phyloP scores from a whole-genome alignment of 2,329 filamentous ascomycete species.

The Leptographium lundbergii region DNA sequence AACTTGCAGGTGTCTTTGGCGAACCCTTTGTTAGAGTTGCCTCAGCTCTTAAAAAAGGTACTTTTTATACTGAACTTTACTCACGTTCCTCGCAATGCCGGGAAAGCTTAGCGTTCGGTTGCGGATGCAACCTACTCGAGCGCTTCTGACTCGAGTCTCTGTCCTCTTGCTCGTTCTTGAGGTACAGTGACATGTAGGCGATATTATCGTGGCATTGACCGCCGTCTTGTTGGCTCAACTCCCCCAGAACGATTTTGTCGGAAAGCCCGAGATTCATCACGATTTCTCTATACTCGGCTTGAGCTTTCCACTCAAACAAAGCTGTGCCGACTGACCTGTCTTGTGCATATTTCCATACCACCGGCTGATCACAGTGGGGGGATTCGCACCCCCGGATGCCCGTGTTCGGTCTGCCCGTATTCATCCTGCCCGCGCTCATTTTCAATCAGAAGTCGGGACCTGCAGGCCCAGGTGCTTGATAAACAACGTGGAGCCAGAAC shows the following conservation, averaged over 20 bases:
- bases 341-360: not conserved
- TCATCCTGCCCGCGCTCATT: not conserved
- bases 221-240: not conserved
- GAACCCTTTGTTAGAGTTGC: not conserved
- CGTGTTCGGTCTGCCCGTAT: not conserved
- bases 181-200: not conserved
- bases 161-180: not conserved
- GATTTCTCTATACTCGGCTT: not conserved
- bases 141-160: not conserved
- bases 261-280: not conserved
- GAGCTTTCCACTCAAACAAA: not conserved
- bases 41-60: too few species aligned
- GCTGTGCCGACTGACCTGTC: not conserved
- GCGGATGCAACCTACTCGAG: too few species aligned
- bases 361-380: not conserved
- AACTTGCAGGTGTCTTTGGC: conserved; percentile 9
- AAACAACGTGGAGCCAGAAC: not conserved
- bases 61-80: not conserved
- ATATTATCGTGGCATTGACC: too few species aligned
- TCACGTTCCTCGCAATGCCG: not conserved
- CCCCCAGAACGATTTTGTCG: not conserved
- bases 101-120: not conserved
- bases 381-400: not conserved
- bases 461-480: too few species aligned
- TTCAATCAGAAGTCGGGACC: not conserved